Conservation (phyloP, 345 rosid species). For the Garcia nutans region DNA sequence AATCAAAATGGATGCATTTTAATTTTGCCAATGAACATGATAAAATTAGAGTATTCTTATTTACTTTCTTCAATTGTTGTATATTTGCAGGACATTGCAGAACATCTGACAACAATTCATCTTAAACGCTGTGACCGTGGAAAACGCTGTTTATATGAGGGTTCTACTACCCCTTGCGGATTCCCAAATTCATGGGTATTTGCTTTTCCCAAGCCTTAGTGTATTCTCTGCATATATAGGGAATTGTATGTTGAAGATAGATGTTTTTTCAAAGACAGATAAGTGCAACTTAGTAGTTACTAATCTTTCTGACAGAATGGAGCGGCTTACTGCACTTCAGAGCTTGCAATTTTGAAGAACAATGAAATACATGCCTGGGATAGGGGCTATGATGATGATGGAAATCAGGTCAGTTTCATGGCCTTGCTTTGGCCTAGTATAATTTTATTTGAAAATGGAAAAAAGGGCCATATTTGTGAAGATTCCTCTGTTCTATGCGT, state of each 20-base stretch:
- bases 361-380: slow-evolving; percentile 90
- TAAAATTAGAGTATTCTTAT: neutral
- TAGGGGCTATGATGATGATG: slow-evolving; percentile 74
- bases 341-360: slow-evolving; percentile 74
- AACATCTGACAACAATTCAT: slow-evolving; percentile 69
- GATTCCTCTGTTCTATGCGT: neutral
- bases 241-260: neutral
- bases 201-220: slow-evolving; percentile 6
- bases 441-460: neutral
- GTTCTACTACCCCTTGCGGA: slow-evolving; percentile 76
- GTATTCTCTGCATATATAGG: neutral
- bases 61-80: neutral
- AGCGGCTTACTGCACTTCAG: slow-evolving; percentile 75
- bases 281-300: neutral
- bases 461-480: neutral
- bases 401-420: slow-evolving; percentile 58
- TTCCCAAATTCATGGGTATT: slow-evolving; percentile 87
- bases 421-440: neutral
- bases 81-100: slow-evolving; percentile 65
- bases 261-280: neutral
- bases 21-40: neutral
- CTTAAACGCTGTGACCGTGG: slow-evolving; percentile 79
- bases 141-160: slow-evolving; percentile 79
- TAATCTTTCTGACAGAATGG: slow-evolving; percentile 49
- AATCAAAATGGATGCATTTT: neutral